These are phyloP conservation scores for Globisporangium viniferum DNA, from an alignment of 352 stramenopile genomes.

Conservation along the genomic window DNA sequence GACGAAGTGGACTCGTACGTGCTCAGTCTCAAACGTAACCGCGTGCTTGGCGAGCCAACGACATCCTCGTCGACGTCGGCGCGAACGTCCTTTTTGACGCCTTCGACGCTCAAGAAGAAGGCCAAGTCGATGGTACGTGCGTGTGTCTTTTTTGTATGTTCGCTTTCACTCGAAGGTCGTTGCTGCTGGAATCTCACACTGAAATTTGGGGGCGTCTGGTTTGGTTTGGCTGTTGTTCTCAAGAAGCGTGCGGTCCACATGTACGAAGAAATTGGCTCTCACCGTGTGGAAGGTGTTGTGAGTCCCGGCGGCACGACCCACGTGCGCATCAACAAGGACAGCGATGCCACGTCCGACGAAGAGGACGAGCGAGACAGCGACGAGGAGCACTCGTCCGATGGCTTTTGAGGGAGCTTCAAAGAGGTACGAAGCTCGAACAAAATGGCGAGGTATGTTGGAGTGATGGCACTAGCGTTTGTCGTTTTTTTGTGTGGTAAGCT, in stretches of 20 bases:
- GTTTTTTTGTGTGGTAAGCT: neutral
- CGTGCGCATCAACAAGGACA: conserved; percentile 47
- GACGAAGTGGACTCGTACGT: conserved; percentile 82
- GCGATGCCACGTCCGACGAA: conserved; percentile 42
- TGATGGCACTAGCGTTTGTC: neutral
- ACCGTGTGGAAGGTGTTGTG: conserved; percentile 48
- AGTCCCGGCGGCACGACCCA: conserved; percentile 61
- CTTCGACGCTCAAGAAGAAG: conserved; percentile 23
- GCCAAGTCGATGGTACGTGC: conserved; percentile 35
- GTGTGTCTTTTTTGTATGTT: conserved; percentile 1
- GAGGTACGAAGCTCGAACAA: neutral
- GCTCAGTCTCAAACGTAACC: conserved; percentile 53
- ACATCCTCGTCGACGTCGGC: neutral
- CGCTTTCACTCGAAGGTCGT: neutral
- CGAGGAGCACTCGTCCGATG: conserved; percentile 30
- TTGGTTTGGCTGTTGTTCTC: conserved; percentile 6
- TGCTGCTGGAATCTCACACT: neutral
- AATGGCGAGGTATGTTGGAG: neutral
- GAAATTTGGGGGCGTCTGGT: neutral
- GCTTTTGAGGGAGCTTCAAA: conserved; percentile 9
- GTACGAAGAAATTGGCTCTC: conserved; percentile 38
- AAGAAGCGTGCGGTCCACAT: conserved; percentile 47
- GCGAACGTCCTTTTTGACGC: conserved; percentile 9
- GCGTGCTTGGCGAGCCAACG: conserved; percentile 20
- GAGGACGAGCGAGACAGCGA: conserved; percentile 23